Evolutionary conservation across 495 filamentous ascomycete genomes (phyloP).

Genomic region (Aspergillus bridgeri): DNA sequence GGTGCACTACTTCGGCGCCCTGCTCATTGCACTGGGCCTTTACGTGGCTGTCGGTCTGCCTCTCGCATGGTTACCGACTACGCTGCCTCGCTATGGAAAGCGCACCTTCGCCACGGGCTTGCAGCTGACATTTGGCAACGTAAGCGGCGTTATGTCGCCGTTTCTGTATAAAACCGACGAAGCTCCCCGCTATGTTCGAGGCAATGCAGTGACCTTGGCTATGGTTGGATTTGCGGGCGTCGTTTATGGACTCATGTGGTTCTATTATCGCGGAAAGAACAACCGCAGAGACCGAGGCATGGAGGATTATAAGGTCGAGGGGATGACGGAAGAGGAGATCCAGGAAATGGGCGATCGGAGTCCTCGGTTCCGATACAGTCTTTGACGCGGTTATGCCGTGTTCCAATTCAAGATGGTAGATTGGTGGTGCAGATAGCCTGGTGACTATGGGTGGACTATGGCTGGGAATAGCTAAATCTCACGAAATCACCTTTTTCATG

Average conservation of each 20-base stretch:
- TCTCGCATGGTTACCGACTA: conserved; percentile 62
- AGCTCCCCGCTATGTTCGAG: conserved; percentile 39
- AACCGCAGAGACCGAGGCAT: conserved; percentile 49
- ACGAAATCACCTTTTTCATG: no score
- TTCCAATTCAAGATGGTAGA: not conserved
- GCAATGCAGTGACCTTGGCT: conserved; percentile 47
- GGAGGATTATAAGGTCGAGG: conserved; percentile 51
- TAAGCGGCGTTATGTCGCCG: conserved; percentile 63
- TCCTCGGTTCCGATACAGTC: conserved; percentile 55
- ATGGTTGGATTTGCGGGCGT: conserved; percentile 37
- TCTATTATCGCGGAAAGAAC: conserved; percentile 54
- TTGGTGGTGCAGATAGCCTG: not conserved
- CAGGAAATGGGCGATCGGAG: conserved; percentile 67
- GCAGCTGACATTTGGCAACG: conserved; percentile 65
- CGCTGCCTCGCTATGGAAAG: conserved; percentile 66
- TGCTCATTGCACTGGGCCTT: conserved; percentile 66
- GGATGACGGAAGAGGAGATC: conserved; percentile 61
- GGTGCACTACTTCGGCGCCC: conserved; percentile 70
- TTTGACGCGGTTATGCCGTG: not conserved
- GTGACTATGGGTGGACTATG: not conserved
- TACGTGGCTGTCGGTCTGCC: conserved; percentile 69
- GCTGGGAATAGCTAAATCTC: no score
- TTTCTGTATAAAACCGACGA: conserved; percentile 49
- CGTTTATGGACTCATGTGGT: conserved; percentile 52
- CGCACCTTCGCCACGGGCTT: conserved; percentile 66